phyloP scores from a whole-genome alignment of 805 yeast genomes.

The Starmerella geochares region DNA sequence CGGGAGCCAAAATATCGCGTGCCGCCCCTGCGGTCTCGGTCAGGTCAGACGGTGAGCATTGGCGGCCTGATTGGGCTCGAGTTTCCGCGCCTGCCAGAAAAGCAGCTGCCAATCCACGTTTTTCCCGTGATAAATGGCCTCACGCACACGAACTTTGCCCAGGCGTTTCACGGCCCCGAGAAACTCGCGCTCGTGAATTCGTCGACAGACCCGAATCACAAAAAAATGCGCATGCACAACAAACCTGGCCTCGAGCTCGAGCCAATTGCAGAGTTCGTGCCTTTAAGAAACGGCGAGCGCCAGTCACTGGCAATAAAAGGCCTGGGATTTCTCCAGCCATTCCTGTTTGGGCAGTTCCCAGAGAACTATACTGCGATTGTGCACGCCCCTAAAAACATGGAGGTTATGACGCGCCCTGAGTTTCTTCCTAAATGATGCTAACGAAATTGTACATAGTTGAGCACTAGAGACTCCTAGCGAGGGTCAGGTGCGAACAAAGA shows the following conservation, averaged over 20 bases:
- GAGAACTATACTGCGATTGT: slow-evolving; percentile 23
- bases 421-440: slow-evolving; percentile 18
- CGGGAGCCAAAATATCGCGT: slow-evolving; percentile 23
- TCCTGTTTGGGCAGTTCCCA: slow-evolving; percentile 25
- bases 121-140: slow-evolving; percentile 29
- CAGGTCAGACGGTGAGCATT: slow-evolving; percentile 31
- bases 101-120: slow-evolving; percentile 23
- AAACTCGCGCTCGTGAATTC: slow-evolving; percentile 20
- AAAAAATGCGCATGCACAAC: slow-evolving; percentile 25
- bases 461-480: too few relatives aligned
- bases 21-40: slow-evolving; percentile 24
- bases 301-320: slow-evolving; percentile 28
- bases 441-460: neutral
- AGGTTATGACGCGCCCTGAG: slow-evolving; percentile 25
- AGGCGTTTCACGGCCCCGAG: slow-evolving; percentile 24
- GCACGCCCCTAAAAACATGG: slow-evolving; percentile 24
- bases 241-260: slow-evolving; percentile 7
- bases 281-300: slow-evolving; percentile 16
- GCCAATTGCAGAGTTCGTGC: slow-evolving; percentile 7
- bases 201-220: slow-evolving; percentile 19
- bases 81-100: slow-evolving; percentile 20
- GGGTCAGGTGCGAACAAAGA: too few relatives aligned
- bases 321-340: slow-evolving; percentile 30
- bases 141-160: slow-evolving; percentile 18
- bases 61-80: slow-evolving; percentile 31